Percentiles rank a stretch among this genome's conserved stretches.
Conservation (phyloP, 805 yeast species). For the Yarrowia sp. region DNA sequence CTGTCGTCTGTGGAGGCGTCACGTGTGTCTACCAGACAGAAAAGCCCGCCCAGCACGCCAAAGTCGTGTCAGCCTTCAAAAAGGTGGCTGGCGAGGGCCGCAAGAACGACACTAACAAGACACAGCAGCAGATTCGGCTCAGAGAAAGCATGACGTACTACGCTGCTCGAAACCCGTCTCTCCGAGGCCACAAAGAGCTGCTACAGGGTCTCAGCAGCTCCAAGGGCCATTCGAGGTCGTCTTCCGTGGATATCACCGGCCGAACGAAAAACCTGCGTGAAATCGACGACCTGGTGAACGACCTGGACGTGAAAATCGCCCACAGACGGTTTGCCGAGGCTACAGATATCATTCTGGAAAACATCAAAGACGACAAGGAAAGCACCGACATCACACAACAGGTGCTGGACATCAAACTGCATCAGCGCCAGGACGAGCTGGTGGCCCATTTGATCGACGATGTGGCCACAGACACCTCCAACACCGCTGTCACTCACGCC, state of each 20-base stretch:
- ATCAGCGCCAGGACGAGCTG: conserved; percentile 45
- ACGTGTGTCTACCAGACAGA: conserved; percentile 54
- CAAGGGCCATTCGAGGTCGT: conserved; percentile 59
- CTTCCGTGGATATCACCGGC: conserved; percentile 58
- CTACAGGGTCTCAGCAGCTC: conserved; percentile 33
- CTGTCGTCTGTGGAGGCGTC: conserved; percentile 57
- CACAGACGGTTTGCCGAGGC: conserved; percentile 62
- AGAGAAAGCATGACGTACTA: conserved; percentile 40
- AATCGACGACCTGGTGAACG: conserved; percentile 69
- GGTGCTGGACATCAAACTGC: conserved; percentile 43
- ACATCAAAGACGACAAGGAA: conserved; percentile 41
- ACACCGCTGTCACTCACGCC: conserved; percentile 44
- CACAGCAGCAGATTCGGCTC: conserved; percentile 37
- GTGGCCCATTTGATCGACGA: conserved; percentile 51
- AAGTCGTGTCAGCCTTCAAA: conserved; percentile 41
- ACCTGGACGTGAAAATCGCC: conserved; percentile 70
- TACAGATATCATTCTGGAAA: conserved; percentile 48
- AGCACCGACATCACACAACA: conserved; percentile 42
- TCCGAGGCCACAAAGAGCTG: conserved; percentile 33
- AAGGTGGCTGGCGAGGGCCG: conserved; percentile 40
- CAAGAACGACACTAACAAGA: conserved; percentile 25
- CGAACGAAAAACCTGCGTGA: conserved; percentile 55
- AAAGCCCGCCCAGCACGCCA: conserved; percentile 41
- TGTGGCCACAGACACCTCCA: conserved; percentile 48
- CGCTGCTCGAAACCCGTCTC: conserved; percentile 39